A percentile compares a stretch with the other conserved stretches of the same genome.
phyloP scores from a whole-genome alignment of 495 filamentous ascomycete species.

The Oleoguttula mirabilis region DNA sequence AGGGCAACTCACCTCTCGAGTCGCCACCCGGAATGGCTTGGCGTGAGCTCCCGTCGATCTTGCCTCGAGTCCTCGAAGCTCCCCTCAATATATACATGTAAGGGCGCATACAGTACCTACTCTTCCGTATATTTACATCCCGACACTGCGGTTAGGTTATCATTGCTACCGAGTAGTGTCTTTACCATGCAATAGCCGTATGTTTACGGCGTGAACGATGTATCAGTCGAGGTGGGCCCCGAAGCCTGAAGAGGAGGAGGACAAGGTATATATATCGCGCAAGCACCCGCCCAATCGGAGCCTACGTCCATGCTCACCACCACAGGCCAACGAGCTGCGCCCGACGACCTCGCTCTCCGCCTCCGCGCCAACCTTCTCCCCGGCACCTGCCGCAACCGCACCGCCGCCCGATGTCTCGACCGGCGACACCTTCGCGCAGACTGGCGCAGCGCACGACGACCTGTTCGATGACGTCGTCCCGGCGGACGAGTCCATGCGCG shows the following conservation, averaged over 20 bases:
- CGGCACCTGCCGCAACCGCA: not conserved
- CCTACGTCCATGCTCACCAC: not conserved
- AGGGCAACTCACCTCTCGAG: too few species aligned
- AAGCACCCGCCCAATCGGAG: not conserved
- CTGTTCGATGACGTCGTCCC: conserved; percentile 19
- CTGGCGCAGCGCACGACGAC: conserved; percentile 11
- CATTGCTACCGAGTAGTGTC: too few species aligned
- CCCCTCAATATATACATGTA: too few species aligned
- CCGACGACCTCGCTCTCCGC: conserved; percentile 13
- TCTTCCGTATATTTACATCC: too few species aligned
- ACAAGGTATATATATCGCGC: not conserved
- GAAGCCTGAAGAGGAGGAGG: conserved; percentile 4
- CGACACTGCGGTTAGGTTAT: too few species aligned
- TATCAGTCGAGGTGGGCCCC: conserved; percentile 16
- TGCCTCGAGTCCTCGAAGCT: too few species aligned
- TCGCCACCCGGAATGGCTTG: too few species aligned
- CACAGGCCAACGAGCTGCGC: not conserved
- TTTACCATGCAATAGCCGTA: too few species aligned
- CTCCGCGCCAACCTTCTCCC: conserved; percentile 10
- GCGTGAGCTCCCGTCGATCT: too few species aligned
- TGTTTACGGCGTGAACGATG: too few species aligned
- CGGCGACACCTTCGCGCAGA: conserved; percentile 16
- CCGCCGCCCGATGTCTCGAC: conserved; percentile 12
- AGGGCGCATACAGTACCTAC: too few species aligned
- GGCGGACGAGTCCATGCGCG: conserved; percentile 34